phyloP scores from a whole-genome alignment of 169 alveolate species.

The Babesia gibsoni region DNA sequence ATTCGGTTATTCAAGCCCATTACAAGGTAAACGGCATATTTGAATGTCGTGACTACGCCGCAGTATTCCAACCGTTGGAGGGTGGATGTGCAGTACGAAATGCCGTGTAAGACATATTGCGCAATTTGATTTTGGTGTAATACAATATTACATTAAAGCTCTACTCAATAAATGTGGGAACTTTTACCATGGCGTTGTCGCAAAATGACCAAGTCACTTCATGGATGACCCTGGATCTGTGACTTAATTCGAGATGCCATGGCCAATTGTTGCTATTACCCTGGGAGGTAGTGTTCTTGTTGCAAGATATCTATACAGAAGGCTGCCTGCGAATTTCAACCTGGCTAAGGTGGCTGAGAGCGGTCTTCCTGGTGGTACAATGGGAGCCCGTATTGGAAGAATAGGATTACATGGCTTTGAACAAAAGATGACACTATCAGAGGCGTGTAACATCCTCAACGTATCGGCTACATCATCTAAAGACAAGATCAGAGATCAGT shows the following conservation, averaged over 20 bases:
- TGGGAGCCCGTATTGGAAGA: conserved; percentile 39
- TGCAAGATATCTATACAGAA: conserved; percentile 36
- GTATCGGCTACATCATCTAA: conserved; percentile 72
- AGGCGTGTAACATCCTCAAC: conserved; percentile 72
- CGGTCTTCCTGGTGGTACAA: background rate
- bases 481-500: conserved; percentile 77
- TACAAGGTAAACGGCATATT: too few relatives aligned
- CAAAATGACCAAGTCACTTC: too few relatives aligned
- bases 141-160: background rate
- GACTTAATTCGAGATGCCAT: conserved; percentile 56
- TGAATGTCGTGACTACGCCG: too few relatives aligned
- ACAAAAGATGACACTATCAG: conserved; percentile 69
- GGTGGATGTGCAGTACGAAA: too few relatives aligned
- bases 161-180: background rate
- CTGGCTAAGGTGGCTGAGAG: background rate
- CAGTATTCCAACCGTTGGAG: too few relatives aligned
- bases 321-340: conserved; percentile 26
- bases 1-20: too few relatives aligned
- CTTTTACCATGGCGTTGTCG: background rate
- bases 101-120: too few relatives aligned
- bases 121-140: background rate
- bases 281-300: conserved; percentile 49
- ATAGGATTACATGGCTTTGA: conserved; percentile 70
- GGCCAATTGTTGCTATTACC: conserved; percentile 57
- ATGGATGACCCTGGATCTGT: too few relatives aligned